phyloP scores from a whole-genome alignment of 176 grass and related monocot genomes.

The Rhynchospora tenuis region DNA sequence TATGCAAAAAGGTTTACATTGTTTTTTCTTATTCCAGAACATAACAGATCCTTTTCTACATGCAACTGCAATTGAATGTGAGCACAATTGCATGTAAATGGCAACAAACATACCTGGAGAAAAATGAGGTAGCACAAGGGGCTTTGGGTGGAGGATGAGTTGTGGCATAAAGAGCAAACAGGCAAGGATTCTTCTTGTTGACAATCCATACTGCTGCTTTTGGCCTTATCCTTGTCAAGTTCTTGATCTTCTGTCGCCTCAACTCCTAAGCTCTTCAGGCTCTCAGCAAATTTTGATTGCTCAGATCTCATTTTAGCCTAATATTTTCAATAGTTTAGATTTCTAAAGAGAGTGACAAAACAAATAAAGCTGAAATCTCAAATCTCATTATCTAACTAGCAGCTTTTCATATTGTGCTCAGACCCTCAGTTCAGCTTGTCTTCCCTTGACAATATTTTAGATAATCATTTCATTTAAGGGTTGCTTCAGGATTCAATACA shows the following conservation, averaged over 20 bases:
- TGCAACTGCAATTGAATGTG: conserved; percentile 25
- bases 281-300: conserved; percentile 86
- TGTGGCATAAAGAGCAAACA: conserved; percentile 84
- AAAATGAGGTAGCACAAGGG: conserved; percentile 93
- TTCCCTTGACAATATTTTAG: not conserved
- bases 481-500: not conserved
- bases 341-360: not conserved
- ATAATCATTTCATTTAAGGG: not conserved
- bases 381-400: not conserved
- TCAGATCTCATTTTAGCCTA: conserved; percentile 94
- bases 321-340: conserved; percentile 11
- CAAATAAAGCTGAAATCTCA: not conserved
- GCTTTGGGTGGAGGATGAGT: conserved; percentile 74
- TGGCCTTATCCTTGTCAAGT: conserved; percentile 31
- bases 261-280: conserved; percentile 46
- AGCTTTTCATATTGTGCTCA: not conserved
- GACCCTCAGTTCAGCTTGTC: not conserved
- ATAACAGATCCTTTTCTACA: not conserved
- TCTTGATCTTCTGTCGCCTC: conserved; percentile 36
- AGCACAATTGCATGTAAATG: not conserved
- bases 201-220: conserved; percentile 41
- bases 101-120: conserved; percentile 63
- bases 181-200: conserved; percentile 47
- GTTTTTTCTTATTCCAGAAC: not conserved
- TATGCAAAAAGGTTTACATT: not conserved